Evolutionary conservation across 805 yeast species (phyloP), one percentile per base, ranked within the genome.

Genomic region (Ogataea ganodermae): DNA sequence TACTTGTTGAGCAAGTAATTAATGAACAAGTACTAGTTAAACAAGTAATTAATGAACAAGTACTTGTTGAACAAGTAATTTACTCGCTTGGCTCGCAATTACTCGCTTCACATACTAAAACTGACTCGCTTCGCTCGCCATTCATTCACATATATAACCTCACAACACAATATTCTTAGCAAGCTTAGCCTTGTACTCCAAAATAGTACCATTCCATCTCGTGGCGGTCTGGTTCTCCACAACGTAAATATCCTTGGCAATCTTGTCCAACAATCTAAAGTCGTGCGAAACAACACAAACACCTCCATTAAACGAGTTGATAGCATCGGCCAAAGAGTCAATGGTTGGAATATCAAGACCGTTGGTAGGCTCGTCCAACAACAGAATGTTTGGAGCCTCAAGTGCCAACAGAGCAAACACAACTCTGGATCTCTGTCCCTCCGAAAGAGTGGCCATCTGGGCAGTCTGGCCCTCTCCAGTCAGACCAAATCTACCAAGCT

Each of bases 401-500:
- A 94, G 78, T 43, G 99, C 99, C 65, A 94, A 80, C 58, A 94
- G 76, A 9, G 98, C 98, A 66, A 94, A 94, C 48, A 94, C 99
- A 59, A 94, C 99, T 75, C 99, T 86, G 56, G 98, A 92, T 77
- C 98, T 87, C 80, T 94, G 99, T 71, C 99, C 99, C 79, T 94
- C 99, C 16, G 97, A 91, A 57, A 94, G 74, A 14, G 99, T 94
- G 60, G 96, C 98, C 98, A 94, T 94, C 69, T 89, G 91, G 36
- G 97, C 88, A 48, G 98, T 94, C 78, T 94, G 99, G 55, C 92
- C 95, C 75, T 94, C 98, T 75, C 99, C 99, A 54, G 98, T 92
- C 65, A 94, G 81, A 73, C 99, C 99, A 66, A 86, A 94, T 73
- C 97, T 88, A 66, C 99, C 99, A 62, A 94, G 79, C 75, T 92